Base-by-base conservation (phyloP, 2,329 filamentous ascomycete species). In the Fusarium oxysporum region DNA sequence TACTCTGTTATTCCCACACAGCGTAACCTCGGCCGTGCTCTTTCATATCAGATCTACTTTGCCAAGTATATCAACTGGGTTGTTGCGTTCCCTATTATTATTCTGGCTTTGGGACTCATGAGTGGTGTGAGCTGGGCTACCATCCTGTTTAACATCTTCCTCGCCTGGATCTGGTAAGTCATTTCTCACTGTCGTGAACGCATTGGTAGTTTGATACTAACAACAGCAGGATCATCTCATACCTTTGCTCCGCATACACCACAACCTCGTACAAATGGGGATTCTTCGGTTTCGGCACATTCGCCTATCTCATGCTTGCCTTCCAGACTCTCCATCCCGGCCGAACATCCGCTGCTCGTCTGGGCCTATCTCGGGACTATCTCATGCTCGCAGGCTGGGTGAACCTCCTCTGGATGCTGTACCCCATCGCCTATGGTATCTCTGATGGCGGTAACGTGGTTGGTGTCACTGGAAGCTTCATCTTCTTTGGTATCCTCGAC, bases 41-140 rank as follows among this genome's bases (percentile, higher is more conserved):
- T 77, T 55, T 80, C 84, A 63, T 78, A 83, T 67, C 86, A 89
- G 73, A 85, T 89, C 75, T 89, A 88, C 81, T 90, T 83, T 78
- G 82, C 84, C 65, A 87, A 87, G 78, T 89, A 89, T 76, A 81
- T 89, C 78, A 83, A 87, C 82, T 89, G 86, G 86, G 83, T 84
- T 17, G 83, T 89, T 21, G 76, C 83, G 10, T 89, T 86, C 77
- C 86, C 87, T 1, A 78, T 82, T 38, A 72, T 83, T 50, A 77
- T 83, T 48, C 77, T 88, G 33, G 81, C 85, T 4, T 81, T 88
- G 12, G 86, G 87, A 45, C 81, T 89, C 21, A 73, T 87, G 40
- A 86, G 85, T 28, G 86, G 87, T 51, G 79, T 88, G 37, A 84
- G 86, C n/a, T 89, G 87, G 88, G 84, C 87, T 25, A 88, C 86